Evolutionary conservation across 768 basidiomycete genomes (phyloP), one percentile per base, ranked within the genome.

Genomic region (Clitopilus passeckerianus): DNA sequence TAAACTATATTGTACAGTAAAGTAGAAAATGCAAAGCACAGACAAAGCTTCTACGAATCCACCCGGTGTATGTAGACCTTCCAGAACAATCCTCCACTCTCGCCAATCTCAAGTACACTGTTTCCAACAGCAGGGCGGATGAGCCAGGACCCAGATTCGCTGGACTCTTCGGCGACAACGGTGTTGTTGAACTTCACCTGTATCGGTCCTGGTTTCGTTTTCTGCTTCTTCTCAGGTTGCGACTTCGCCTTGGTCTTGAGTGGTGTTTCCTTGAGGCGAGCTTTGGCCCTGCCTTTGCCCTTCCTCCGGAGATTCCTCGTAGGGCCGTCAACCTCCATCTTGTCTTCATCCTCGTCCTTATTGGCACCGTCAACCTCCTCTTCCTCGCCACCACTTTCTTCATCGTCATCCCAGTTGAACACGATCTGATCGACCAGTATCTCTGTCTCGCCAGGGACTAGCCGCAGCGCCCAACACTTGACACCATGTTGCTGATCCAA

Each of bases 401-500:
- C 85, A 12, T 87, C 88, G 18, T 84, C 84, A 12, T 81, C 82
- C 27, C 75, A 76, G 57, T 84, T 63, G 57, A 86, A 86, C 20
- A 71, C 72, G 53, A 90, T 73, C 57, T 83, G 79, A 46, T 74
- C 74, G 35, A 93, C 68, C 59, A 79, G 70, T 16, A 93, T 56
- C 2, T 76, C 78, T 2, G 78, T 79, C 66, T 93, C 91, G 8
- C 77, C 79, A 1, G 75, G 74, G 9, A 76, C 75, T 34, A 92
- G 76, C 53, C 85, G 78, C 69, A 91, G 74, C 4, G 84, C 82
- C 91, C 91, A 93, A 34, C 73, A 82, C 66, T 80, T 84, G 53
- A 93, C 91, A 4, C 90, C 89, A 56, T 91, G 88, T 44, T 77
- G 77, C 58, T 84, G 73, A 65, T 90, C 85, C 30, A 93, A 74